Base-by-base conservation (phyloP, 176 grass and related monocot genomes). In the Pharus latifolius region DNA sequence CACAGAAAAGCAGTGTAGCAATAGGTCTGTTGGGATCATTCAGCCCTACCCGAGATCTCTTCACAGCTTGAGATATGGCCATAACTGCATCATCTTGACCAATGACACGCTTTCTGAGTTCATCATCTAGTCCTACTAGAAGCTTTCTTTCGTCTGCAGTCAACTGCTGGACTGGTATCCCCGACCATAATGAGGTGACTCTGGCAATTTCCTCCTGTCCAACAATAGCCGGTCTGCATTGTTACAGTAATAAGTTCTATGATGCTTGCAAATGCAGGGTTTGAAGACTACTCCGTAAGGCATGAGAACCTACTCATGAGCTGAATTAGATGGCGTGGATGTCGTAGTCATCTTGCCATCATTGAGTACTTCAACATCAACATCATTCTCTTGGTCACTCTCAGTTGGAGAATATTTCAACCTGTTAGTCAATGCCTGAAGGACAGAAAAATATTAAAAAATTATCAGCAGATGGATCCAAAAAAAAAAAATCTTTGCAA, bases 1-100 rank as follows among this genome's bases (percentile, higher is more conserved):
- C 89, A 27, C 89, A 92, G 69, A 97, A 97, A 57, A 97, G 81
- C 65, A 97, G 41, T 65, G 89, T 87, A 24, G 89, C 94, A 80
- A 97, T 97, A 60, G 86, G 94, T 64, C 86, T 85, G 56, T 88
- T 75, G 47, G 94, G 94, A 80, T 97, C 94, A 46, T 77, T 97
- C 35, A 97, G 40, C 54, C 94, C 94, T 66, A 87, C 78, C 23
- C 86, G 86, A 51, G 94, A 90, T 88, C 94, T 84, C 78, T 87
- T 92, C 65, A 92, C 89, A 77, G 89, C 94, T 85, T 67, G 83
- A 70, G 86, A 80, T 76, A 97, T 92, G 6, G 89, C 89, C 50
- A 74, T 55, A 44, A 97, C 83, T 82, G 94, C 89, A 48, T 97
- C 89, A 31, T 92, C 86, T 85, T 97, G 94, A 77, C 94, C 94